A percentile compares a stretch with the other conserved stretches of the same genome.
Evolutionary conservation across 495 filamentous ascomycete genomes (phyloP).

Genomic region (Aspergillus taichungensis): DNA sequence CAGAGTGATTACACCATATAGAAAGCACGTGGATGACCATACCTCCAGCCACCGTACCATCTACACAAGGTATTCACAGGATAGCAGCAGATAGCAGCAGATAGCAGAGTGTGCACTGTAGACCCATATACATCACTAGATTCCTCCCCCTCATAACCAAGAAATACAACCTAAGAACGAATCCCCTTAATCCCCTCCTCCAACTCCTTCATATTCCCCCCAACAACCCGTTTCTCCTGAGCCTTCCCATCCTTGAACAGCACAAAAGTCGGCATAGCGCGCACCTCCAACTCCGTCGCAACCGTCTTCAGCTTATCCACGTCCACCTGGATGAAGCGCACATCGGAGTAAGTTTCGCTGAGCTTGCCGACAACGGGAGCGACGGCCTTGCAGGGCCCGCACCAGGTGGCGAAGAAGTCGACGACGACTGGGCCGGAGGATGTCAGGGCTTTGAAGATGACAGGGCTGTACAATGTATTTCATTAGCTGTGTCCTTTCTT

Average conservation of each 20-base stretch:
- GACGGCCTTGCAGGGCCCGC: conserved; percentile 59
- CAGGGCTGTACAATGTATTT: background rate
- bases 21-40: too few species aligned
- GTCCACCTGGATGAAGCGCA: conserved; percentile 74
- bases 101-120: too few species aligned
- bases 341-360: conserved; percentile 37
- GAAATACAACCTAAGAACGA: background rate
- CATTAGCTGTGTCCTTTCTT: background rate
- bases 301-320: conserved; percentile 68
- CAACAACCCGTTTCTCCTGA: conserved; percentile 3
- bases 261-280: conserved; percentile 81
- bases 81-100: too few species aligned
- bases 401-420: conserved; percentile 53
- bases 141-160: too few species aligned
- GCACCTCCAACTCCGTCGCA: conserved; percentile 60
- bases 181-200: conserved; percentile 5
- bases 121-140: too few species aligned
- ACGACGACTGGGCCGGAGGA: conserved; percentile 30
- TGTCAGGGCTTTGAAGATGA: conserved; percentile 38
- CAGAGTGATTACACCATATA: too few species aligned
- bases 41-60: too few species aligned
- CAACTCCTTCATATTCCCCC: conserved; percentile 9
- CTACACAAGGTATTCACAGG: too few species aligned
- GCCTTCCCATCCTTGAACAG: conserved; percentile 63
- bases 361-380: conserved; percentile 64